Evolutionary conservation across 2,329 filamentous ascomycete genomes (phyloP).

Genomic region (Alternaria metachromatica): DNA sequence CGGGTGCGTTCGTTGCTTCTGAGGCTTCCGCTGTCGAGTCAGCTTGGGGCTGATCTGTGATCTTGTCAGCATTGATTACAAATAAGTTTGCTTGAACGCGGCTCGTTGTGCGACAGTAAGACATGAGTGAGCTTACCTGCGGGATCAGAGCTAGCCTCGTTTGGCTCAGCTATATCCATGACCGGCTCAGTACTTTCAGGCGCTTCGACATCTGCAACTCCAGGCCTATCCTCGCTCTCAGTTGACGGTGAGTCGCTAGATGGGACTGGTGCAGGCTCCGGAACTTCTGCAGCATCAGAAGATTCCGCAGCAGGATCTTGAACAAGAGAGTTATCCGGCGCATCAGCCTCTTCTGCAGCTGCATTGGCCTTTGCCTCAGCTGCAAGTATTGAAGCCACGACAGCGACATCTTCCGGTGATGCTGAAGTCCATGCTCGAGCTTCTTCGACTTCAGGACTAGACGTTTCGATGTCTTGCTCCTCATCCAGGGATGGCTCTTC

Average conservation of each 20-base stretch:
- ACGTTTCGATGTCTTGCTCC: background rate
- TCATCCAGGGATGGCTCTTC: background rate
- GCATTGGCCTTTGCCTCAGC: background rate
- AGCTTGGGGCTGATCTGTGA: background rate
- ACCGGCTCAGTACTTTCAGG: background rate
- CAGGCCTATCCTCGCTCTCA: slow-evolving; percentile 1
- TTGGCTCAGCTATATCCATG: background rate
- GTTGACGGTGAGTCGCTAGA: background rate
- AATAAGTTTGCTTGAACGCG: too few species aligned
- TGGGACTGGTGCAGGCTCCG: background rate
- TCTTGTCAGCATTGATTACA: slow-evolving; percentile 1
- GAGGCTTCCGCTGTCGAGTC: background rate
- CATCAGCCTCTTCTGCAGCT: too few species aligned
- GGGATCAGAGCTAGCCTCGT: background rate
- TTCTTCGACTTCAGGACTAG: background rate
- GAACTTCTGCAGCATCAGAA: background rate
- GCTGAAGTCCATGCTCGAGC: background rate
- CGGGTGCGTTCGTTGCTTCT: background rate
- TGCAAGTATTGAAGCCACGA: background rate
- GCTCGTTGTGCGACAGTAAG: background rate
- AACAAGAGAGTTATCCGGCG: background rate
- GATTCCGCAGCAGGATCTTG: background rate
- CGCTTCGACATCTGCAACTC: background rate
- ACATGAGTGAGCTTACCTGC: background rate
- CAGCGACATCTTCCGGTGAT: background rate